These are phyloP conservation scores for Chaetomium strumarium DNA, from an alignment of 2,329 filamentous ascomycete species.

Conservation along the genomic window DNA sequence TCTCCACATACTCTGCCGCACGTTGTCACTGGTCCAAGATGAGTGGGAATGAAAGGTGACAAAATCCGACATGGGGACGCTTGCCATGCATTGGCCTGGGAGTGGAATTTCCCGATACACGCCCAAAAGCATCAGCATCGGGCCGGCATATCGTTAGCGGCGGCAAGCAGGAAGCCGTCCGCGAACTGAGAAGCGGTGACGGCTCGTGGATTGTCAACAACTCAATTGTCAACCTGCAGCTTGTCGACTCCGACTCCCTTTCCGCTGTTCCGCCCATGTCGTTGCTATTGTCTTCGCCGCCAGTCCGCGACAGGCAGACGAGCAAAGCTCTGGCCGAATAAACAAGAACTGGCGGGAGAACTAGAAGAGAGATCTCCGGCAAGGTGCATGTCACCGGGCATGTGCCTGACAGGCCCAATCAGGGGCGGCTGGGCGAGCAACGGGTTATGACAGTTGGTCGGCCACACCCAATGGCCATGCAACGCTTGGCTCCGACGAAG, in stretches of 20 bases:
- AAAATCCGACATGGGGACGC: conserved; percentile 3
- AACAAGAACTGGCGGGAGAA: conserved; percentile 14
- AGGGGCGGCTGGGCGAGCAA: conserved; percentile 5
- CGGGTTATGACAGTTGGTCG: conserved; percentile 12
- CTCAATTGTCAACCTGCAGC: conserved; percentile 19
- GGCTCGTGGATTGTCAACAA: conserved; percentile 12
- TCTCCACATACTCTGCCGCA: neutral
- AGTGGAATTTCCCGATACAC: conserved; percentile 3
- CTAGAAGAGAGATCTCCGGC: conserved; percentile 11
- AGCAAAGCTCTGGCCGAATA: neutral
- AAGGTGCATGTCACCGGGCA: conserved; percentile 20
- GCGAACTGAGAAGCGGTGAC: conserved; percentile 12
- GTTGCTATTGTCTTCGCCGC: conserved; percentile 6
- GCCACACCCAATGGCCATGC: conserved; percentile 15
- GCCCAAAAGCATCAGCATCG: neutral
- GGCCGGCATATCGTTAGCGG: neutral
- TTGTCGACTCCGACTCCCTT: conserved; percentile 14
- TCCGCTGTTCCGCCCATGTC: neutral
- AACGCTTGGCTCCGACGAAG: conserved; percentile 2
- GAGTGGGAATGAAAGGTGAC: conserved; percentile 8
- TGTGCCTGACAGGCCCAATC: conserved; percentile 20
- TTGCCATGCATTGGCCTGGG: neutral
- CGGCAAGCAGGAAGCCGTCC: conserved; percentile 12
- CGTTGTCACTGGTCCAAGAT: conserved; percentile 2
- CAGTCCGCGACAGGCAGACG: neutral